These are phyloP conservation scores for Teunomyces barrocoloradensis DNA, from an alignment of 805 yeast genomes.

Conservation along the genomic window DNA sequence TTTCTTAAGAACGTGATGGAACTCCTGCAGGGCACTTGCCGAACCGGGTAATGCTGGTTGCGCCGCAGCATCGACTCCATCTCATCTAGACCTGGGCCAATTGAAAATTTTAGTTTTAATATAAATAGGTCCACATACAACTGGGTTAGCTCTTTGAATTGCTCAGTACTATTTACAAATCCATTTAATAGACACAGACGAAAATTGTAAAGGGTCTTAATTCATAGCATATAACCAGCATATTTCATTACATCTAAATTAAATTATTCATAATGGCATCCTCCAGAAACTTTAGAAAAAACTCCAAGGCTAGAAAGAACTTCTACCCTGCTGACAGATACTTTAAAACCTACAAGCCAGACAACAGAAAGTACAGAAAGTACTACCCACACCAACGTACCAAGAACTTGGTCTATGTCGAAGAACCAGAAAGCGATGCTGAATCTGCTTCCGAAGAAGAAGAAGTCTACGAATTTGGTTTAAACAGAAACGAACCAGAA, in stretches of 20 bases:
- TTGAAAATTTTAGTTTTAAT: slow-evolving; percentile 1
- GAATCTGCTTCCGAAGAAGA: slow-evolving; percentile 23
- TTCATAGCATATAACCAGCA: neutral
- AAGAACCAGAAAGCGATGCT: slow-evolving; percentile 41
- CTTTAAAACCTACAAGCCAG: slow-evolving; percentile 1
- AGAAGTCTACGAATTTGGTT: slow-evolving; percentile 31
- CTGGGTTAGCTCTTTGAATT: neutral
- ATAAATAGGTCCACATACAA: slow-evolving; percentile 1
- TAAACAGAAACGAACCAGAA: slow-evolving; percentile 18
- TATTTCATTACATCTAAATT: neutral
- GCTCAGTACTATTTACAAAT: slow-evolving; percentile 2
- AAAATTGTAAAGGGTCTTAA: neutral
- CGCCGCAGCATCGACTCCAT: slow-evolving; percentile 3
- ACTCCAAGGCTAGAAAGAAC: slow-evolving; percentile 8
- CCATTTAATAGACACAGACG: slow-evolving; percentile 2
- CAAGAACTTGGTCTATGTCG: slow-evolving; percentile 36
- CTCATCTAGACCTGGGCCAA: slow-evolving; percentile 1
- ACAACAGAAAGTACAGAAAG: slow-evolving; percentile 22
- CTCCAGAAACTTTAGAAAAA: slow-evolving; percentile 7
- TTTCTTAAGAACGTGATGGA: slow-evolving; percentile 5
- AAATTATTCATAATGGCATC: slow-evolving; percentile 7
- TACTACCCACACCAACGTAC: slow-evolving; percentile 23
- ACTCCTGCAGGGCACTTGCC: slow-evolving; percentile 2
- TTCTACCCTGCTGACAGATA: slow-evolving; percentile 4
- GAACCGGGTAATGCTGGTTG: slow-evolving; percentile 3